These are phyloP conservation scores for Fraxinus anomala DNA, from an alignment of 257 asterid species.

Conservation along the genomic window DNA sequence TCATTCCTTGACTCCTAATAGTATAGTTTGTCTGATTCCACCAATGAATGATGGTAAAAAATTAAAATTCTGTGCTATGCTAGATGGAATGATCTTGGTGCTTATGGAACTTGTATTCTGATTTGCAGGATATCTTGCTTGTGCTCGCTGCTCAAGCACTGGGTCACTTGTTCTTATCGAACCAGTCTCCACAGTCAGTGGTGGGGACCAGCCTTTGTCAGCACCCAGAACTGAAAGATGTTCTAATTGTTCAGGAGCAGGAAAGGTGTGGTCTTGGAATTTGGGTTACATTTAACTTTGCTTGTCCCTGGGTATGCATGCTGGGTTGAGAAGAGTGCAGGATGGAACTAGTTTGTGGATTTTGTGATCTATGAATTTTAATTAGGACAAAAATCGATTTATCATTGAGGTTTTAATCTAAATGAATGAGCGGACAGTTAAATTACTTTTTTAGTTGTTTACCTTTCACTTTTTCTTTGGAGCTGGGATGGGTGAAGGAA, in stretches of 20 bases:
- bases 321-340: neutral
- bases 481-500: no score
- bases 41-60: slow-evolving; percentile 35
- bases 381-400: no score
- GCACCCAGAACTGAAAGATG: slow-evolving; percentile 85
- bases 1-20: neutral
- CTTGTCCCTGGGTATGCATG: neutral
- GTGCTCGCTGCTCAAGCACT: slow-evolving; percentile 89
- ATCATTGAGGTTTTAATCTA: no score
- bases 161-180: slow-evolving; percentile 80
- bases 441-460: no score
- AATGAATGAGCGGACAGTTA: no score
- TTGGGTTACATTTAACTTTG: neutral
- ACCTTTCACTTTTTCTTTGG: no score
- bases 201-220: slow-evolving; percentile 56
- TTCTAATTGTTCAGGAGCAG: slow-evolving; percentile 87
- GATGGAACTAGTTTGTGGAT: neutral
- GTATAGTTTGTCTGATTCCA: slow-evolving; percentile 23
- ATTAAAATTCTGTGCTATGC: slow-evolving; percentile 32
- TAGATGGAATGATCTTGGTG: slow-evolving; percentile 8
- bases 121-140: slow-evolving; percentile 85
- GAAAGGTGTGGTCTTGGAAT: slow-evolving; percentile 59
- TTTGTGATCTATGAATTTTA: neutral
- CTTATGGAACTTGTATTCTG: slow-evolving; percentile 22
- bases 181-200: slow-evolving; percentile 61